Conservation (phyloP, 371 early-diverging fungal genomes). For the Smittium mucronatum region DNA sequence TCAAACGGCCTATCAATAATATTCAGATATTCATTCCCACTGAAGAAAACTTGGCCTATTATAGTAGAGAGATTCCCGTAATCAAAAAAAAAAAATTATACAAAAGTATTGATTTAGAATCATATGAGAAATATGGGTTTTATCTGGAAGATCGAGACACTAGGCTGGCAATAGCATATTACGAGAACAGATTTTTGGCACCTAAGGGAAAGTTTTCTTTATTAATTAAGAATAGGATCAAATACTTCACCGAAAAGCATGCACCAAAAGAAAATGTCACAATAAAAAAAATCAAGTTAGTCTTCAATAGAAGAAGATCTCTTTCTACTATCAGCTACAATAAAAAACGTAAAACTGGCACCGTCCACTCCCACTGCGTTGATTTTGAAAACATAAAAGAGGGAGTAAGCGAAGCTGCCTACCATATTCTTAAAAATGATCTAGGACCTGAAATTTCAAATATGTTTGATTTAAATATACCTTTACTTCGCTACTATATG, state of each 20-base stretch:
- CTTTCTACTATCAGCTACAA: neutral
- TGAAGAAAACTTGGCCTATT: neutral
- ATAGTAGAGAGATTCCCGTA: neutral
- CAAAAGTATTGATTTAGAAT: neutral
- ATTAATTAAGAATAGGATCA: neutral
- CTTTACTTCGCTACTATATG: neutral
- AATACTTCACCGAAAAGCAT: neutral
- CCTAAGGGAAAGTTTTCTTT: neutral
- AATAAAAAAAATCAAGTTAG: neutral
- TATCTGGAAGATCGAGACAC: neutral
- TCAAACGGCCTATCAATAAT: neutral
- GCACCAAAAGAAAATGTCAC: neutral
- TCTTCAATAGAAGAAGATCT: neutral
- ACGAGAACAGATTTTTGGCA: neutral
- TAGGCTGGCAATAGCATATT: neutral
- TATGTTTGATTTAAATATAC: neutral
- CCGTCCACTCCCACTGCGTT: neutral
- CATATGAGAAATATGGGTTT: neutral
- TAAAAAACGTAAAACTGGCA: neutral
- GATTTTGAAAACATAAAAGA: neutral
- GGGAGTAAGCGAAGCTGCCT: neutral
- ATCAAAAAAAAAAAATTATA: neutral
- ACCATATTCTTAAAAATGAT: neutral
- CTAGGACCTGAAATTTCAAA: neutral
- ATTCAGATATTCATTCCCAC: neutral